These are phyloP conservation scores for Strobilomyces dryophilus DNA, from an alignment of 768 basidiomycete species.

Conservation along the genomic window DNA sequence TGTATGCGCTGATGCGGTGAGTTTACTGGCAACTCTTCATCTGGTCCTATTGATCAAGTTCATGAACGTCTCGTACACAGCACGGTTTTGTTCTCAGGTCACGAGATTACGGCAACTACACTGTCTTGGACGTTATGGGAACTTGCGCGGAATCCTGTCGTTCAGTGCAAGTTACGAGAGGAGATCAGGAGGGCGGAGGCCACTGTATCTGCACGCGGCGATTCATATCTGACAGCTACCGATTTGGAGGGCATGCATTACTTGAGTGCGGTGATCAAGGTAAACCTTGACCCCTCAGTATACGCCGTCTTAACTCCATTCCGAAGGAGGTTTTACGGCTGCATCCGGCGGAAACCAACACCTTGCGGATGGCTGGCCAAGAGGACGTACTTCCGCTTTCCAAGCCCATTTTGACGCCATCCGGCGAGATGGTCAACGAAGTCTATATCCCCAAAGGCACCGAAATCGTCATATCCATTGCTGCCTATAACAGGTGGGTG, in stretches of 20 bases:
- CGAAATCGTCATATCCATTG: constrained; percentile 45
- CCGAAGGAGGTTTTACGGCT: constrained; percentile 42
- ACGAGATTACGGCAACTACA: constrained; percentile 62
- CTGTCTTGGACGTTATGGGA: constrained; percentile 49
- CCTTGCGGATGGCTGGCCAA: constrained; percentile 43
- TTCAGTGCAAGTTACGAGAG: constrained; percentile 55
- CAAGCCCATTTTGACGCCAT: constrained; percentile 42
- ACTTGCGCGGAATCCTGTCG: constrained; percentile 50
- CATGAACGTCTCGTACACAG: constrained; percentile 16
- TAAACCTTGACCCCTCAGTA: constrained; percentile 4
- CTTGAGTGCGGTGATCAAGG: constrained; percentile 35
- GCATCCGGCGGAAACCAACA: constrained; percentile 45
- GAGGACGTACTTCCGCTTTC: constrained; percentile 61
- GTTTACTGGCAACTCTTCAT: not conserved
- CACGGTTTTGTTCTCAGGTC: constrained; percentile 43
- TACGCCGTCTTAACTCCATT: constrained; percentile 9
- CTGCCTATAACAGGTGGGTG: constrained; percentile 51
- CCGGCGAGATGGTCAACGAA: constrained; percentile 39
- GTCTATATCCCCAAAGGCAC: constrained; percentile 48
- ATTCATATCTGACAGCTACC: constrained; percentile 4
- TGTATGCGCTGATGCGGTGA: constrained; percentile 14
- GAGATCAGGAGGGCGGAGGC: constrained; percentile 11
- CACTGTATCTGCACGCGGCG: not conserved
- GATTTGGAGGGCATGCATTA: constrained; percentile 52
- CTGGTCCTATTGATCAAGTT: not conserved